Percentiles rank a stretch among this genome's conserved stretches.
Conservation (phyloP, 257 asterid genomes). For the Leonotis leonurus region DNA sequence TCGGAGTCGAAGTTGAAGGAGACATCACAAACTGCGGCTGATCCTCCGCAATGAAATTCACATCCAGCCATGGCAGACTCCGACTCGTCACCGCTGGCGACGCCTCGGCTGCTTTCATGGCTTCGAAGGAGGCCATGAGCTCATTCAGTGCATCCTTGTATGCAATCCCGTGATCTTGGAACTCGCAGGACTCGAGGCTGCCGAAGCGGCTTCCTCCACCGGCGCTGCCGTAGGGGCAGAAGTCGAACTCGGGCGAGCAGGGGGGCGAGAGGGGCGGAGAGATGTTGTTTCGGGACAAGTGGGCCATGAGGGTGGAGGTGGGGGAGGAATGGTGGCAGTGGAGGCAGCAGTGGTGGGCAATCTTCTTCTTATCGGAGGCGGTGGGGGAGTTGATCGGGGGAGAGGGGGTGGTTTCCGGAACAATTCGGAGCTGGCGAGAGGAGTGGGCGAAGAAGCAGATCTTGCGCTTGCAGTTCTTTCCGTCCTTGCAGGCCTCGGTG, state of each 20-base stretch:
- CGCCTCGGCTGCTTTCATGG: slow-evolving; percentile 35
- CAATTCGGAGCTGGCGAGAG: slow-evolving; percentile 64
- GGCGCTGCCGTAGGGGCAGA: slow-evolving; percentile 3
- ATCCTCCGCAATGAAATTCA: slow-evolving; percentile 33
- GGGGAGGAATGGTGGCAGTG: slow-evolving; percentile 66
- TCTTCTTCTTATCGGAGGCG: slow-evolving; percentile 17
- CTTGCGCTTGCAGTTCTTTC: slow-evolving; percentile 82
- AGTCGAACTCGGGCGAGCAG: slow-evolving; percentile 23
- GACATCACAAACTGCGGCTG: slow-evolving; percentile 59
- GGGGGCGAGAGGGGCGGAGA: slow-evolving; percentile 66
- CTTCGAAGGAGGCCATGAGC: slow-evolving; percentile 57
- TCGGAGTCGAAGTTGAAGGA: slow-evolving; percentile 39
- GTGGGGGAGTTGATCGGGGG: too few species aligned
- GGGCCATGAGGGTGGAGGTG: slow-evolving; percentile 49
- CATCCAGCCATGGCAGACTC: slow-evolving; percentile 42
- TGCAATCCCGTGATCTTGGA: slow-evolving; percentile 16
- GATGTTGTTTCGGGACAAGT: slow-evolving; percentile 37
- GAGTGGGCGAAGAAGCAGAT: slow-evolving; percentile 91
- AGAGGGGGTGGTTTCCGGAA: slow-evolving; percentile 30
- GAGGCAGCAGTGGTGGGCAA: slow-evolving; percentile 49
- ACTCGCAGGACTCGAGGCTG: slow-evolving; percentile 23
- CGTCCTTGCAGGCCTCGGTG: slow-evolving; percentile 94
- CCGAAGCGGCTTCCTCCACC: too few species aligned
- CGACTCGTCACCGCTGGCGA: background rate
- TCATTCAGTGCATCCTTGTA: slow-evolving; percentile 51